A percentile compares a stretch with the other conserved stretches of the same genome.
Conservation (phyloP, 2,329 filamentous ascomycete species). For the Fusarium sp. region DNA sequence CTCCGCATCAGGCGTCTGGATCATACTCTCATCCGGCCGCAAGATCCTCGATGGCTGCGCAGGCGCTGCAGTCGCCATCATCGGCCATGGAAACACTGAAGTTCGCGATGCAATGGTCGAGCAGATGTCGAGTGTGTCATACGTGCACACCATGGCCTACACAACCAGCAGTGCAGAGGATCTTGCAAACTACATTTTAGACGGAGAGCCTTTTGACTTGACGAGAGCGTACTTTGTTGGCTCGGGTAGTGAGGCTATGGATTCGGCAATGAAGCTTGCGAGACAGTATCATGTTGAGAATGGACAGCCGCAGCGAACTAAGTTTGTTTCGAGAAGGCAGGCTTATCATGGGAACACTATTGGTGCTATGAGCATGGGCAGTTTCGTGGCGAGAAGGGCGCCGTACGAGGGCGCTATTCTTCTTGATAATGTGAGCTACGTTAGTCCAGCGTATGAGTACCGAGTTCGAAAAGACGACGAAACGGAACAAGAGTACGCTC, state of each 20-base stretch:
- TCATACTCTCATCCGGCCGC: conserved; percentile 46
- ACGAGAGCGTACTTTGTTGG: conserved; percentile 50
- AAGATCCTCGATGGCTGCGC: conserved; percentile 74
- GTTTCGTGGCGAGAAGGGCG: conserved; percentile 67
- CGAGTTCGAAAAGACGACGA: conserved; percentile 63
- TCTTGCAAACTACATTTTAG: conserved; percentile 49
- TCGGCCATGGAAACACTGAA: conserved; percentile 72
- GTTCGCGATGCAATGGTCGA: conserved; percentile 67
- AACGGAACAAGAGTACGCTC: conserved; percentile 66
- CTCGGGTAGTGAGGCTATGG: conserved; percentile 52
- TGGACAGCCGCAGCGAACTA: conserved; percentile 45
- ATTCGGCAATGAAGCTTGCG: conserved; percentile 59
- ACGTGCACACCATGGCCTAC: conserved; percentile 44
- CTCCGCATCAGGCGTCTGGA: conserved; percentile 52
- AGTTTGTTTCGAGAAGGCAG: conserved; percentile 55
- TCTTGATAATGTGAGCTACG: conserved; percentile 60
- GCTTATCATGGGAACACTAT: conserved; percentile 63
- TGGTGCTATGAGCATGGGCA: conserved; percentile 71
- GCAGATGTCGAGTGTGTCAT: conserved; percentile 68
- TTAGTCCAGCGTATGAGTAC: conserved; percentile 75
- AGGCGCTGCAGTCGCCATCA: conserved; percentile 65
- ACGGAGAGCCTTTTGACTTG: conserved; percentile 49
- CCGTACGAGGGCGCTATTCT: conserved; percentile 60
- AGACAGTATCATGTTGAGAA: conserved; percentile 58
- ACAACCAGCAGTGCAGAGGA: conserved; percentile 62